Conservation (phyloP, 192 early-diverging fungal species). For the Diversispora eburnea region DNA sequence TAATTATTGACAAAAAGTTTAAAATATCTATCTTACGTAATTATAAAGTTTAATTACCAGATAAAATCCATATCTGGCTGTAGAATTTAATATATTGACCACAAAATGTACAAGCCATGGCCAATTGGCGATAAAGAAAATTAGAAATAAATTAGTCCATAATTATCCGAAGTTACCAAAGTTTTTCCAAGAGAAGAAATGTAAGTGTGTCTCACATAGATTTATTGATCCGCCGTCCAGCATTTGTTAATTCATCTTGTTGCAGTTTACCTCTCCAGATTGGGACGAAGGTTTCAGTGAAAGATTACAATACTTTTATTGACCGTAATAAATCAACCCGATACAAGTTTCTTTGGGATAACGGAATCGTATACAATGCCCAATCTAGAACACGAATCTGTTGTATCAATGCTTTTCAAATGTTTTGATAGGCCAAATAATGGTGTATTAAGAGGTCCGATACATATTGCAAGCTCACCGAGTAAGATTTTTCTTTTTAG, state of each 20-base stretch:
- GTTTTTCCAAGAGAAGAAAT: background rate
- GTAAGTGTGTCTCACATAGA: background rate
- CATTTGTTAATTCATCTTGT: background rate
- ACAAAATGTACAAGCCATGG: too few relatives aligned
- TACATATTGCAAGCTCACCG: background rate
- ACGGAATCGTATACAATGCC: background rate
- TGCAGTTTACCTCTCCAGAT: constrained; percentile 15
- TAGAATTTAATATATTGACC: too few relatives aligned
- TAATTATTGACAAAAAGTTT: too few relatives aligned
- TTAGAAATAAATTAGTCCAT: background rate
- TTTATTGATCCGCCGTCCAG: background rate
- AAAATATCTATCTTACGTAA: too few relatives aligned
- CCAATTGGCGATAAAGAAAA: too few relatives aligned
- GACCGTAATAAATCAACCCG: background rate
- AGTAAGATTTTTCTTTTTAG: background rate
- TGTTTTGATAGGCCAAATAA: background rate
- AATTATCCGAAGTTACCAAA: constrained; percentile 8
- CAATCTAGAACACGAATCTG: too few relatives aligned
- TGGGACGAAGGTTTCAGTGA: background rate
- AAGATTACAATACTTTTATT: constrained; percentile 7
- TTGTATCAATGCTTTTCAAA: background rate
- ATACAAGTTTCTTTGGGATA: constrained; percentile 5
- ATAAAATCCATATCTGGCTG: too few relatives aligned
- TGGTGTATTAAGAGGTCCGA: background rate
- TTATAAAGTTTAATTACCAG: too few relatives aligned